These are phyloP conservation scores for Pyrenopolyporus hunteri DNA, from an alignment of 495 filamentous ascomycete species.

Conservation along the genomic window DNA sequence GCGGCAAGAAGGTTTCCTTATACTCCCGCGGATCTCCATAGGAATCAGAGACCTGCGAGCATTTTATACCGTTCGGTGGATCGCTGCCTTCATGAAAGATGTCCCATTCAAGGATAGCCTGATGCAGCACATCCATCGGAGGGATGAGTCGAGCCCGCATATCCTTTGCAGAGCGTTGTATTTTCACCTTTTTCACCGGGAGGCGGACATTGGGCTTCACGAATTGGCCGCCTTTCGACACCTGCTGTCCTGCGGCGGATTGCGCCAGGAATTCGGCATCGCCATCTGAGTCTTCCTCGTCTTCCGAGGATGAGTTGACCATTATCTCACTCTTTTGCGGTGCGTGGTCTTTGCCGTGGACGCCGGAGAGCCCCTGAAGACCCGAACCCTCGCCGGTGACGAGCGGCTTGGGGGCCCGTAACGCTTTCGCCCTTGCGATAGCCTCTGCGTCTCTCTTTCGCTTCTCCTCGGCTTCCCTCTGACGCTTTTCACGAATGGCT, in stretches of 20 bases:
- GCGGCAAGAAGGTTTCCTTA: constrained; percentile 85
- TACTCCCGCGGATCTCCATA: constrained; percentile 80
- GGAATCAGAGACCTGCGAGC: constrained; percentile 72
- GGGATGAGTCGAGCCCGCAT: constrained; percentile 92
- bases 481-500: constrained; percentile 70
- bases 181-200: constrained; percentile 80
- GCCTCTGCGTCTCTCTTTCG: constrained; percentile 71
- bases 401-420: constrained; percentile 60
- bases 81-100: constrained; percentile 86
- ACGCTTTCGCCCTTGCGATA: constrained; percentile 68
- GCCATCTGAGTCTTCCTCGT: constrained; percentile 68
- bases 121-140: constrained; percentile 84
- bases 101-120: constrained; percentile 87
- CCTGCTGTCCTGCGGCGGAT: constrained; percentile 53
- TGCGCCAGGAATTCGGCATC: constrained; percentile 54
- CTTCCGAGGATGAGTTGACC: constrained; percentile 84
- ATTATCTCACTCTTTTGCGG: constrained; percentile 80
- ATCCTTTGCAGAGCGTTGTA: constrained; percentile 80
- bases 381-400: constrained; percentile 79
- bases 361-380: constrained; percentile 70
- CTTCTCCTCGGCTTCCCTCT: constrained; percentile 74
- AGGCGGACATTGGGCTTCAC: constrained; percentile 63
- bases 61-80: constrained; percentile 76
- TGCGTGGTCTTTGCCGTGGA: constrained; percentile 80
- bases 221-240: constrained; percentile 44